These are phyloP conservation scores for Ballota nigra DNA, from an alignment of 257 asterid species.

Conservation along the genomic window DNA sequence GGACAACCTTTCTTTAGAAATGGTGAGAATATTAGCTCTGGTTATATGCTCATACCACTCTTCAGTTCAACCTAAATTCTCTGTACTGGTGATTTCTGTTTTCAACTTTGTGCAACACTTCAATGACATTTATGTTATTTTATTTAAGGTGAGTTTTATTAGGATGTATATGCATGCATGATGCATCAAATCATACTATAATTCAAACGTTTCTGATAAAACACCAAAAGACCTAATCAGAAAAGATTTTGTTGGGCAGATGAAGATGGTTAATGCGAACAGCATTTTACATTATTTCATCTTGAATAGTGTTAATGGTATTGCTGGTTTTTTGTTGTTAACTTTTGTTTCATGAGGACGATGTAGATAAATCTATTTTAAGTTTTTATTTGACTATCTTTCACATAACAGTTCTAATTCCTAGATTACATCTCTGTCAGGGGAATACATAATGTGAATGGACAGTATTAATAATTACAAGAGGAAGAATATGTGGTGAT, in stretches of 20 bases:
- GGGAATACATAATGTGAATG: background rate
- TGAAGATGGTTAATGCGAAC: background rate
- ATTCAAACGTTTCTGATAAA: background rate
- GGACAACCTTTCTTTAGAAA: constrained; percentile 78
- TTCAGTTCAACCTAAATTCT: constrained; percentile 1
- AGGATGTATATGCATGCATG: background rate
- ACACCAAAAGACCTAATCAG: background rate
- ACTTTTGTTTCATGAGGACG: background rate
- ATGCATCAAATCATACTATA: background rate
- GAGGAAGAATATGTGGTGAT: background rate
- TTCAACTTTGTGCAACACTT: background rate
- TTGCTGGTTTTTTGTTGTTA: background rate
- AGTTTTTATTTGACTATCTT: background rate
- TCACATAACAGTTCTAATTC: background rate
- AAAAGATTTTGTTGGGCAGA: constrained; percentile 3
- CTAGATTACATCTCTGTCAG: background rate
- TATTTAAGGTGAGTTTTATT: background rate
- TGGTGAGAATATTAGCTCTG: constrained; percentile 47
- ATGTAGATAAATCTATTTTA: background rate
- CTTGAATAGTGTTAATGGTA: background rate
- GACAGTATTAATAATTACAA: background rate
- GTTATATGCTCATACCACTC: background rate
- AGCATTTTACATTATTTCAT: no score
- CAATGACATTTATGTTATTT: background rate
- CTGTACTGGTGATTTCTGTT: background rate